Evolutionary conservation across 2,329 filamentous ascomycete genomes (phyloP).

Genomic region (Talaromyces islandicus): DNA sequence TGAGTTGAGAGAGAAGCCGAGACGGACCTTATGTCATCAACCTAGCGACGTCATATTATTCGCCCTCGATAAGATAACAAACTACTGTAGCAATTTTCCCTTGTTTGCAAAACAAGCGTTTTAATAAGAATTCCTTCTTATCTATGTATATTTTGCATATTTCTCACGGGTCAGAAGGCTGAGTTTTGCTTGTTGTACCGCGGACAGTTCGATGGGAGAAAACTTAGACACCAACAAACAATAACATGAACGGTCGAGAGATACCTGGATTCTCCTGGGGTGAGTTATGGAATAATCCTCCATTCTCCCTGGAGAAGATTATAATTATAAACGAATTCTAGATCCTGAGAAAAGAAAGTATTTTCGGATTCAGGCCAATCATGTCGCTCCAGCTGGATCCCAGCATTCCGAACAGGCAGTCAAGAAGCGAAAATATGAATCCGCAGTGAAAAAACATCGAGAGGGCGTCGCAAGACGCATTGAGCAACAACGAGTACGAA

Average conservation of each 20-base stretch:
- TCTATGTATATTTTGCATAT: not conserved
- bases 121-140: not conserved
- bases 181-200: not conserved
- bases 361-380: slow-evolving; percentile 57
- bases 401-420: slow-evolving; percentile 55
- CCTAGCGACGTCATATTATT: not conserved
- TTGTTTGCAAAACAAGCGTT: not conserved
- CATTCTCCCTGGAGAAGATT: not conserved
- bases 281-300: not conserved
- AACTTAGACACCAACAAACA: not conserved
- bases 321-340: slow-evolving; percentile 15
- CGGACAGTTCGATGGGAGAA: not conserved
- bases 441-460: slow-evolving; percentile 28
- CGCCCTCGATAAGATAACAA: not conserved
- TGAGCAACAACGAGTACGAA: slow-evolving; percentile 28
- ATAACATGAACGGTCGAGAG: slow-evolving; percentile 7
- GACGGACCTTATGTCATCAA: not conserved
- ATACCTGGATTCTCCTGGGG: slow-evolving; percentile 14
- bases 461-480: slow-evolving; percentile 20
- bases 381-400: slow-evolving; percentile 45
- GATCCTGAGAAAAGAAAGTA: slow-evolving; percentile 56
- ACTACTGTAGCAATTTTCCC: not conserved
- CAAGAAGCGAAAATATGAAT: slow-evolving; percentile 49
- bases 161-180: not conserved
- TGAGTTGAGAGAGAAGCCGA: not conserved